Evolutionary conservation across 225 moss, liverwort and hornwort species (phyloP), one percentile per base, ranked within the genome.

Genomic region (Physcomitrellopsis africana): DNA sequence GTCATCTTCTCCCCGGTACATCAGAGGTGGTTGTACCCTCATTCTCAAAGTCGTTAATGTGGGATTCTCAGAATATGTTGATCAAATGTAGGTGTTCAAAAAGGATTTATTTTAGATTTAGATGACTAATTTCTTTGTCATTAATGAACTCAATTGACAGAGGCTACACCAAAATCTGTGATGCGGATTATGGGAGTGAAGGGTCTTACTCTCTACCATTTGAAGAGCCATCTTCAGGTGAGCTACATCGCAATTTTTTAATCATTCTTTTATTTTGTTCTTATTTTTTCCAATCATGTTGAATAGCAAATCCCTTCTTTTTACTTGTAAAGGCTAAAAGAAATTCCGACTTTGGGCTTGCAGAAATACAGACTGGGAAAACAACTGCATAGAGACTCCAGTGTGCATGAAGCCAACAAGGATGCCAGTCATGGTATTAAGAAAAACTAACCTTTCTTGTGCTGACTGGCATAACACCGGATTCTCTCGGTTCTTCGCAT

Each of bases 151-250:
- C 32, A 37, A 27, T 77, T 82, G 51, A 15, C 93, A 96, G 96
- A 94, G 73, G 96, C 96, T 7, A 96, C 96, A 13, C 96, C 96
- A 2, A 96, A 96, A 79, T 91, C 94, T 73, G 96, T 96, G 70
- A 90, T 96, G 94, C 88, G 94, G 74, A 91, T 92, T 10, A 96
- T 96, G 96, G 96, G 94, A 65, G 96, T 96, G 72, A 92, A 96
- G 76, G 96, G 94, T 32, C 86, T 96, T 9, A 96, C 96, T 45
- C 92, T 96, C 24, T 96, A 96, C 77, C 96, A 96, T 76, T 68
- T 96, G 20, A 96, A 96, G 76, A 96, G 96, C 83, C 96, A 96
- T 82, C 91, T 96, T 19, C 96, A 96, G 83, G 96, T 96, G 76
- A 68, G 66, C 19, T 64, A 4, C 32, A 7, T 37, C 32, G 7